phyloP scores from a whole-genome alignment of 495 filamentous ascomycete genomes.

The Penicillium pancosmium region DNA sequence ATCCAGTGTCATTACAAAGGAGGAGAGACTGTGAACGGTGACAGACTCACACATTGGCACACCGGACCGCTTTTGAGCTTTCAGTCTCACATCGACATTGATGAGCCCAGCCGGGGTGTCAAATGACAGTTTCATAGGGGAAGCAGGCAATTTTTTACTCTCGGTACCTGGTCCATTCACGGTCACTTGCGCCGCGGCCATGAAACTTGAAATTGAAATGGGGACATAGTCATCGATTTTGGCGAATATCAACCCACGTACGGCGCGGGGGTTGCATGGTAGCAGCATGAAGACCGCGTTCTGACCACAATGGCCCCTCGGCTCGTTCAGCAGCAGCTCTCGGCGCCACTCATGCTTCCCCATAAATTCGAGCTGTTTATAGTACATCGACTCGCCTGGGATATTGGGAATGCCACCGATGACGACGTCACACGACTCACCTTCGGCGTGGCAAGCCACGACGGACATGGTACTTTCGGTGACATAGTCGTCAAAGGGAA shows the following conservation, averaged over 20 bases:
- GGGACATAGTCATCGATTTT: slow-evolving; percentile 9
- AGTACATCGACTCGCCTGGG: slow-evolving; percentile 1
- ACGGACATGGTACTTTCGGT: background rate
- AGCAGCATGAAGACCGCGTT: slow-evolving; percentile 8
- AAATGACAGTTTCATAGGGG: background rate
- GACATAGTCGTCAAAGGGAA: slow-evolving; percentile 1
- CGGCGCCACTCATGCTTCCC: background rate
- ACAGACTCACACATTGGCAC: slow-evolving; percentile 1
- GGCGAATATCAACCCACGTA: background rate
- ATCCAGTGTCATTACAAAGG: slow-evolving; percentile 5
- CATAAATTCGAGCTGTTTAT: slow-evolving; percentile 3
- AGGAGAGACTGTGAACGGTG: slow-evolving; percentile 6
- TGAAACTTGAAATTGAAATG: slow-evolving; percentile 7
- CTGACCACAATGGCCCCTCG: background rate
- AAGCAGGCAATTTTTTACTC: background rate
- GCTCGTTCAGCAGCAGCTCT: slow-evolving; percentile 5
- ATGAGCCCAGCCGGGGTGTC: slow-evolving; percentile 10
- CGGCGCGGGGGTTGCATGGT: background rate
- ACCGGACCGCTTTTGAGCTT: background rate
- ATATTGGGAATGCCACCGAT: slow-evolving; percentile 5
- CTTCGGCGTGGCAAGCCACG: slow-evolving; percentile 7
- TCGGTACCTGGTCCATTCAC: background rate
- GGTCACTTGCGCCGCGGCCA: slow-evolving; percentile 1
- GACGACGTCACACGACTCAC: slow-evolving; percentile 9
- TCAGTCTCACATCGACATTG: background rate